These are phyloP conservation scores for Ramularia endophylla DNA, from an alignment of 2,329 filamentous ascomycete genomes.

Conservation along the genomic window DNA sequence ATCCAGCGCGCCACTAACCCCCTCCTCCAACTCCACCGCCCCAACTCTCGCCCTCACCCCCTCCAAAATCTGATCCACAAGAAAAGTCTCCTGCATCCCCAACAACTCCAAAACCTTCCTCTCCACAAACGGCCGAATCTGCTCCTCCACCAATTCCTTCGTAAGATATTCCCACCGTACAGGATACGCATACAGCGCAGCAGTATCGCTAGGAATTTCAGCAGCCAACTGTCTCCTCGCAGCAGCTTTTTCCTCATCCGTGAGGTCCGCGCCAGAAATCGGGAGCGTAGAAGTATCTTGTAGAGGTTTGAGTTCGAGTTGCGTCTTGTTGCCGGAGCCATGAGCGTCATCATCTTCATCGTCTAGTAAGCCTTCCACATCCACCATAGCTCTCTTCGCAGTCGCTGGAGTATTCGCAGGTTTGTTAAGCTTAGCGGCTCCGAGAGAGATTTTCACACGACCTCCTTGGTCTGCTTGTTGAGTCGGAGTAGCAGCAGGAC, in stretches of 20 bases:
- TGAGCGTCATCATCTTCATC: slow-evolving; percentile 80
- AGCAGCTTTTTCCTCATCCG: slow-evolving; percentile 80
- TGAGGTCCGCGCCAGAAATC: slow-evolving; percentile 72
- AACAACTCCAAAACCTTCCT: slow-evolving; percentile 98
- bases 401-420: slow-evolving; percentile 38
- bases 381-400: slow-evolving; percentile 58
- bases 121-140: slow-evolving; percentile 90
- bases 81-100: slow-evolving; percentile 90
- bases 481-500: slow-evolving; percentile 30
- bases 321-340: slow-evolving; percentile 15
- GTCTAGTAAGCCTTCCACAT: slow-evolving; percentile 90
- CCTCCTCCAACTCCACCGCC: slow-evolving; percentile 75
- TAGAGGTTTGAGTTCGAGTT: slow-evolving; percentile 38
- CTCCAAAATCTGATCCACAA: slow-evolving; percentile 88
- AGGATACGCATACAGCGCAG: slow-evolving; percentile 84
- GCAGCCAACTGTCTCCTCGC: slow-evolving; percentile 75
- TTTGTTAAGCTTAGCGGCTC: slow-evolving; percentile 65
- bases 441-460: slow-evolving; percentile 84
- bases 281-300: slow-evolving; percentile 49
- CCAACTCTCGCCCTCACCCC: slow-evolving; percentile 70
- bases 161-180: slow-evolving; percentile 92
- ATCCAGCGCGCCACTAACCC: slow-evolving; percentile 84
- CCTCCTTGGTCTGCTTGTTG: slow-evolving; percentile 53
- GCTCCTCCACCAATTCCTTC: slow-evolving; percentile 71
- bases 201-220: slow-evolving; percentile 83